phyloP scores from a whole-genome alignment of 1,284 basidiomycete species.

The Ustilago xerochloae region DNA sequence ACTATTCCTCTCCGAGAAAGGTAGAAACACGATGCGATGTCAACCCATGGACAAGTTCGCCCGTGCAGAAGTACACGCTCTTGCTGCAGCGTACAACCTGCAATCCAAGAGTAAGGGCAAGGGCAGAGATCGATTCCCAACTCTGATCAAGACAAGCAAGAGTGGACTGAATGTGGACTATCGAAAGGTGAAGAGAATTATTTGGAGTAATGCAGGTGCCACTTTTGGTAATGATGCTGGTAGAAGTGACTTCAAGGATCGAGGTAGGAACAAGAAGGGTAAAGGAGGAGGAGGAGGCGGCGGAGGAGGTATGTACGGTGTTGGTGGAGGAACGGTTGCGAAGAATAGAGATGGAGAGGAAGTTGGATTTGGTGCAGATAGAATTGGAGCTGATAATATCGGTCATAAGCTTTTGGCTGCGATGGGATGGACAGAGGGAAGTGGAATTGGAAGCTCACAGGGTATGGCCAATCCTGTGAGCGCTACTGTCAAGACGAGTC shows the following conservation, averaged over 20 bases:
- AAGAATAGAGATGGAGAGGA: slow-evolving; percentile 62
- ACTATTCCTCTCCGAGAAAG: slow-evolving; percentile 49
- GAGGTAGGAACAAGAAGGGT: slow-evolving; percentile 30
- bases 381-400: slow-evolving; percentile 65
- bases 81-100: slow-evolving; percentile 63
- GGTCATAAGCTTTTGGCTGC: slow-evolving; percentile 63
- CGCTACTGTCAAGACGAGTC: slow-evolving; percentile 63
- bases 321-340: slow-evolving; percentile 46
- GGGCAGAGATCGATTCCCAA: slow-evolving; percentile 57
- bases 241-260: slow-evolving; percentile 35
- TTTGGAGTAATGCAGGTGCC: slow-evolving; percentile 43
- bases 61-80: slow-evolving; percentile 63
- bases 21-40: slow-evolving; percentile 58
- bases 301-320: slow-evolving; percentile 28
- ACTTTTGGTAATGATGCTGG: slow-evolving; percentile 49
- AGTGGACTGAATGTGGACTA: slow-evolving; percentile 50
- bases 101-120: slow-evolving; percentile 58
- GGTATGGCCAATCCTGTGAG: slow-evolving; percentile 63
- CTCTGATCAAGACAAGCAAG: slow-evolving; percentile 62
- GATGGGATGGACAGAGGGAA: slow-evolving; percentile 66
- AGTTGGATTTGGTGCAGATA: slow-evolving; percentile 64
- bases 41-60: slow-evolving; percentile 66
- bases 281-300: slow-evolving; percentile 8
- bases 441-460: slow-evolving; percentile 58
- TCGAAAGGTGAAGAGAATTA: slow-evolving; percentile 48